These are phyloP conservation scores for Lindgomyces ingoldianus DNA, from an alignment of 495 filamentous ascomycete species.

Conservation along the genomic window DNA sequence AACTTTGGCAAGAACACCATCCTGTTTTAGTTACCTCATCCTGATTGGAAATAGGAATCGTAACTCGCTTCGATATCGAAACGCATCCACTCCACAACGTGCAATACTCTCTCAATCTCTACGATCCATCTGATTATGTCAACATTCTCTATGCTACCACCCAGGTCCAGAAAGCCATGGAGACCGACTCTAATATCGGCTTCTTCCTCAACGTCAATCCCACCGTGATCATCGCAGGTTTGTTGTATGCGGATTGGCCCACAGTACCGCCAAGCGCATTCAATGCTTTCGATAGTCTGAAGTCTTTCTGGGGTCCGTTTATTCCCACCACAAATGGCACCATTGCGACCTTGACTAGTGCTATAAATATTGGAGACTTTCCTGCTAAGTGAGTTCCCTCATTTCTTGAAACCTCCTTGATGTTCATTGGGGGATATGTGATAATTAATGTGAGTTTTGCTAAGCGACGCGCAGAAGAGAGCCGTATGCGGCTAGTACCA, in stretches of 20 bases:
- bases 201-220: conserved; percentile 22
- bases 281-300: conserved; percentile 9
- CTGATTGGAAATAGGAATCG: conserved; percentile 5
- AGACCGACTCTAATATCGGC: conserved; percentile 14
- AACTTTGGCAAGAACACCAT: conserved; percentile 17
- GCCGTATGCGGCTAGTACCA: conserved; percentile 9
- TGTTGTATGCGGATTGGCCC: conserved; percentile 18
- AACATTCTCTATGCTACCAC: conserved; percentile 11
- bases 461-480: conserved; percentile 1
- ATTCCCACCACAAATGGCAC: conserved; percentile 18
- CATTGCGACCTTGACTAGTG: conserved; percentile 1
- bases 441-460: neutral
- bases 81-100: conserved; percentile 13
- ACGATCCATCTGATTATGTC: neutral
- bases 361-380: conserved; percentile 7
- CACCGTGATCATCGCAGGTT: conserved; percentile 1
- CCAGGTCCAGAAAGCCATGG: conserved; percentile 16
- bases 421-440: neutral
- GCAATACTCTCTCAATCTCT: conserved; percentile 4
- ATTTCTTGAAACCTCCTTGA: too few species aligned
- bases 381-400: conserved; percentile 8
- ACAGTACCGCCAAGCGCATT: conserved; percentile 3
- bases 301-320: neutral
- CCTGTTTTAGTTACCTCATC: neutral
- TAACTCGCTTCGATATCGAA: conserved; percentile 18